Evolutionary conservation across 106 monocot species (phyloP), one percentile per base, ranked within the genome.

Genomic region (Dioscorea alata): DNA sequence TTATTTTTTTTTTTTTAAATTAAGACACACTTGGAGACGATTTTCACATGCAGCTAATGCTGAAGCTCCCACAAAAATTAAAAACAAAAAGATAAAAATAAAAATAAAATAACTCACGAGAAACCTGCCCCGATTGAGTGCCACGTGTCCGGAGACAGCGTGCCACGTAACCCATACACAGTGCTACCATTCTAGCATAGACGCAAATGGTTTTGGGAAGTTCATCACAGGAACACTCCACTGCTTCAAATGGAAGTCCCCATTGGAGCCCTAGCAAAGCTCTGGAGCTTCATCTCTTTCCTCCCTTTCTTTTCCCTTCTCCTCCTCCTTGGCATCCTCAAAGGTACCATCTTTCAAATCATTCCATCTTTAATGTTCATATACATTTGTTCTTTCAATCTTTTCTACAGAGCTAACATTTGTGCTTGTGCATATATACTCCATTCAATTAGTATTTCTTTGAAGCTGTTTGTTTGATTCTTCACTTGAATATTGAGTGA

Each of bases 231-330:
- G 19, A 13, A 51, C 54, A 54, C 54, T 54, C 15, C 54, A 18
- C 18, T 16, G 54, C 5, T 54, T 16, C 23, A 18, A n/a, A 93
- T 93, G 93, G 86, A 89, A 51, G 84, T 81, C 14, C 81, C 93
- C 16, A 71, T 65, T 14, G 86, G 84, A 17, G 75, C 79, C 53
- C 57, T 84, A 18, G 71, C 77, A 22, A 77, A 62, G 61, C 72
- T 78, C n/a, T 89, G 86, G 89, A 82, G 89, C 61, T 84, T 94
- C 35, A 34, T 94, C 28, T 79, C 94, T 35, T 87, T 87, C 73
- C 73, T 90, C 33, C 94, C 94, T 50, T 80, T 87, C 84, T 94
- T 94, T 80, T 34, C 87, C 75, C 14, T 84, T 24, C 82, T 94
- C n/a, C 73, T 94, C 20, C 15, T 80, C 23, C 87, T 94, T 25